Percentiles rank a stretch among this genome's conserved stretches.
Conservation (phyloP, 441 rosid genomes). For the Pelargonium exstipulatum region DNA sequence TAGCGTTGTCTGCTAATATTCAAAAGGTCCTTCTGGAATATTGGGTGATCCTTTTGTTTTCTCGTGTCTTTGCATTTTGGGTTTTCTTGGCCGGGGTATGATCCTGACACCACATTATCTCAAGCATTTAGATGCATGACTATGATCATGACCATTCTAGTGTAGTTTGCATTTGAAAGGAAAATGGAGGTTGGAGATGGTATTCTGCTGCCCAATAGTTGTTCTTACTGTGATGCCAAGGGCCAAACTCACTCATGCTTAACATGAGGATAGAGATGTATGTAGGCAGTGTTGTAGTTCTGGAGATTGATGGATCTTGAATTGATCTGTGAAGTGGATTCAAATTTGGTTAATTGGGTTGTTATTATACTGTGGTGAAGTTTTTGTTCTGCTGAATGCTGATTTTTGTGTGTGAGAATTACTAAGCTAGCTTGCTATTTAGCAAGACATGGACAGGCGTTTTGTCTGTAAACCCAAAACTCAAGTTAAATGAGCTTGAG, state of each 20-base stretch:
- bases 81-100: neutral
- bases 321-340: neutral
- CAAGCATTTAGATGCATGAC: neutral
- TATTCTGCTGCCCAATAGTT: too few relatives aligned
- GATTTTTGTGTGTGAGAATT: neutral
- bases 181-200: neutral
- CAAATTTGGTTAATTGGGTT: neutral
- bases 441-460: too few relatives aligned
- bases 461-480: too few relatives aligned
- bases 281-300: neutral
- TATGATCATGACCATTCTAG: neutral
- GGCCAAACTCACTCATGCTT: neutral
- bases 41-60: neutral
- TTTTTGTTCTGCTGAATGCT: neutral
- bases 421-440: too few relatives aligned
- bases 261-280: neutral
- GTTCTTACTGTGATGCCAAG: neutral
- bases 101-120: neutral
- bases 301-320: neutral
- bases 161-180: neutral
- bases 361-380: neutral
- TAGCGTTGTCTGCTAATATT: too few relatives aligned
- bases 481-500: too few relatives aligned
- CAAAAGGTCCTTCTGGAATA: neutral
- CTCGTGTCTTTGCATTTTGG: neutral